Evolutionary conservation across 2,329 filamentous ascomycete species (phyloP).

Genomic region (Cladosporium colombiae): DNA sequence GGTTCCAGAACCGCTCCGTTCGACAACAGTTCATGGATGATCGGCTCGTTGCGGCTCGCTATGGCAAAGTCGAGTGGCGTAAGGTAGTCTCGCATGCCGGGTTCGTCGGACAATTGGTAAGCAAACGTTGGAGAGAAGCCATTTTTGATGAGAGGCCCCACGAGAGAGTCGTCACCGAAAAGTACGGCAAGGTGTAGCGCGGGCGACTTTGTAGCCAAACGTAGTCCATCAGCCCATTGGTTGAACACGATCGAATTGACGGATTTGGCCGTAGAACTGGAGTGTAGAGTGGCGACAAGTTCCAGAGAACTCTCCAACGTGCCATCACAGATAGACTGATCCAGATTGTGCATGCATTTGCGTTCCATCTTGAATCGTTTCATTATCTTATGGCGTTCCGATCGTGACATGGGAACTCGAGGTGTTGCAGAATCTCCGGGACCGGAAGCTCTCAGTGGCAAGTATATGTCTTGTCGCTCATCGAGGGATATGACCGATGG

Average conservation of each 20-base stretch:
- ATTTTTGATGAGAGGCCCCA: constrained; percentile 1
- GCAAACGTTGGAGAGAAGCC: constrained; percentile 1
- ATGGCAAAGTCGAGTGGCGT: background rate
- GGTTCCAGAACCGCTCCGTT: background rate
- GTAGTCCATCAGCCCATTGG: background rate
- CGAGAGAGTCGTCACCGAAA: background rate
- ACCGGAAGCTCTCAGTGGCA: background rate
- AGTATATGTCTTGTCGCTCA: background rate
- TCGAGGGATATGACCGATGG: constrained; percentile 2
- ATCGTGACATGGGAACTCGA: background rate
- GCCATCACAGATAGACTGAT: background rate
- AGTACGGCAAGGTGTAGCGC: constrained; percentile 1
- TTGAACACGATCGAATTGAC: background rate
- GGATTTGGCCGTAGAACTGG: background rate
- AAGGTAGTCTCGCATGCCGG: background rate
- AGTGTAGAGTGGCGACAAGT: background rate
- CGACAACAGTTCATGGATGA: background rate
- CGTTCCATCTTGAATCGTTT: constrained; percentile 1
- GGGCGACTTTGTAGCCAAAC: background rate
- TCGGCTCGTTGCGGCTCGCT: background rate
- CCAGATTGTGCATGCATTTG: constrained; percentile 9
- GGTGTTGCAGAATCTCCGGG: background rate
- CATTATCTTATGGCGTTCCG: background rate
- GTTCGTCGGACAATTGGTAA: background rate
- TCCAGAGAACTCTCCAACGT: background rate